Base-by-base conservation (phyloP, 345 rosid genomes). In the Gossypium stocksii region DNA sequence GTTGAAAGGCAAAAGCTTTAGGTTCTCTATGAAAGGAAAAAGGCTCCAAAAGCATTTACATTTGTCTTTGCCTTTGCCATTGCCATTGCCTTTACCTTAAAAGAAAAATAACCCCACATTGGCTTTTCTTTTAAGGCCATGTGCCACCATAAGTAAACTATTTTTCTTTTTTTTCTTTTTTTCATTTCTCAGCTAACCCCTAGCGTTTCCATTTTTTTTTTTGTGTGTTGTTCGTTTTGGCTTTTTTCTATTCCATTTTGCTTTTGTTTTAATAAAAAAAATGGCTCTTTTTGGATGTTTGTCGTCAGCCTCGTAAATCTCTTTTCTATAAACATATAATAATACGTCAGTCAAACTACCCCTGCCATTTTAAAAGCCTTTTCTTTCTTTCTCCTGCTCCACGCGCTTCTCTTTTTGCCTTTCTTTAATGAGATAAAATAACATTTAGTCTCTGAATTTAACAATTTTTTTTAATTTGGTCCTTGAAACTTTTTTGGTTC, bases 211-310 rank as follows among this genome's bases (percentile, higher is more conserved):
- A 48, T 7, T n/a, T 51, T 16, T 29, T 7, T 70, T n/a, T 64
- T 53, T 29, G 10, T 73, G 72, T 77, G 76, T 8, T n/a, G 3
- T n/a, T 77, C 73, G 71, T 77, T 78, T 76, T 66, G 66, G 70
- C 41, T 67, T 16, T 74, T 76, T 72, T 51, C 70, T 34, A 56
- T 71, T 78, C 77, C 2, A 45, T 57, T 71, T 34, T 60, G 7
- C 20, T 43, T 66, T 70, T n/a, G 23, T 56, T 10, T 17, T 3
- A 6, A 0, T 38, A 54, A 41, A 34, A 34, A 4, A 34, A 43
- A 46, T 59, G 16, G 19, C 41, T 70, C 84, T 81, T 80, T 83
- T 86, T 81, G 86, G 85, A 79, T 77, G 83, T 81, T 85, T 81
- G 83, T 69, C 65, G 56, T 76, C 82, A 46, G 77, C 75, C 64